Conservation (phyloP, 768 basidiomycete genomes). For the Pisolithus albus region DNA sequence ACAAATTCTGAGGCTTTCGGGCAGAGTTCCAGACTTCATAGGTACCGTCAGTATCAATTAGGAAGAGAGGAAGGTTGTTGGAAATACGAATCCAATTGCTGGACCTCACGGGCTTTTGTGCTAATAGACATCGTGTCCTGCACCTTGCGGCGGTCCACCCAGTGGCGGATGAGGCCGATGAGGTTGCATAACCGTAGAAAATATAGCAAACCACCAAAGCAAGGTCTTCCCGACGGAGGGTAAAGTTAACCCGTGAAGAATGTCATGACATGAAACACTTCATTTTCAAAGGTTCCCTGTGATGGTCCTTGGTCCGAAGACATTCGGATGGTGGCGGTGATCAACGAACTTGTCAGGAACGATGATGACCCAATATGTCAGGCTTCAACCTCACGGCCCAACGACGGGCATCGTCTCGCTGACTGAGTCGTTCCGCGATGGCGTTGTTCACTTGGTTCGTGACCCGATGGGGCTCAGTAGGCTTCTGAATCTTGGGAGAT, state of each 20-base stretch:
- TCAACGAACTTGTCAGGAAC: slow-evolving; percentile 64
- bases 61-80: too few relatives aligned
- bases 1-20: too few relatives aligned
- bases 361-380: slow-evolving; percentile 73
- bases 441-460: slow-evolving; percentile 37
- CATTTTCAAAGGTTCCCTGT: too few relatives aligned
- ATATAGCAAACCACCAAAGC: slow-evolving; percentile 75
- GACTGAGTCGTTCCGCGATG: slow-evolving; percentile 43
- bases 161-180: slow-evolving; percentile 36
- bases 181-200: slow-evolving; percentile 63
- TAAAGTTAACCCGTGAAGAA: slow-evolving; percentile 25
- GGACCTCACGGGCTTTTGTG: too few relatives aligned
- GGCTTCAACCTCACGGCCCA: slow-evolving; percentile 71
- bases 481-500: slow-evolving; percentile 53
- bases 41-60: too few relatives aligned
- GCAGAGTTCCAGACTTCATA: too few relatives aligned
- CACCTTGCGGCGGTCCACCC: slow-evolving; percentile 46
- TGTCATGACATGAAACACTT: not conserved
- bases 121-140: slow-evolving; percentile 49
- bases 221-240: slow-evolving; percentile 85
- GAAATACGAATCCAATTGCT: too few relatives aligned
- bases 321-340: slow-evolving; percentile 58
- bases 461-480: slow-evolving; percentile 50
- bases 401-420: slow-evolving; percentile 54
- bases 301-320: too few relatives aligned